Conservation (phyloP, 2,329 filamentous ascomycete genomes). For the Epichloe sp. region DNA sequence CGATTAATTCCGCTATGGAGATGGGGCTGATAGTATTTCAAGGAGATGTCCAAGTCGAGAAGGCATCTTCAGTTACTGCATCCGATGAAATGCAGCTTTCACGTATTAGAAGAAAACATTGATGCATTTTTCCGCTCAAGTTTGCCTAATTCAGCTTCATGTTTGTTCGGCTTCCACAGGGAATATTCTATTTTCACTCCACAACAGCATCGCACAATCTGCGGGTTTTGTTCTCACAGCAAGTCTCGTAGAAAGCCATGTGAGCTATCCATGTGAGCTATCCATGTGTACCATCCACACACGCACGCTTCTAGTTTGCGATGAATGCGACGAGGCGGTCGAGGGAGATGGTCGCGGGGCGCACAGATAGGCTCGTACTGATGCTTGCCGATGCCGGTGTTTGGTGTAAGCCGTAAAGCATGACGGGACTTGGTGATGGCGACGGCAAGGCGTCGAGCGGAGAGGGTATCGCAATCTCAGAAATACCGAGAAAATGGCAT, state of each 20-base stretch:
- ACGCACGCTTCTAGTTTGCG: background rate
- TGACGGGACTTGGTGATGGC: background rate
- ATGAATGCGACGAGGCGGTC: background rate
- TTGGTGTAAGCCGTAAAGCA: background rate
- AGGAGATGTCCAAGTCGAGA: conserved; percentile 15
- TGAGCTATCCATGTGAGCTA: too few relatives aligned
- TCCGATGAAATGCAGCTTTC: conserved; percentile 3
- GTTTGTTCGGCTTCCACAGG: too few relatives aligned
- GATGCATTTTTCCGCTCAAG: conserved; percentile 17
- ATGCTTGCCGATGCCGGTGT: background rate
- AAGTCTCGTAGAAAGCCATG: too few relatives aligned
- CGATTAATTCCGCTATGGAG: too few relatives aligned
- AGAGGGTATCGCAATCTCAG: background rate
- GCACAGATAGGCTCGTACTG: background rate
- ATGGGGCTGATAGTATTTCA: conserved; percentile 7
- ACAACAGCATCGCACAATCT: too few relatives aligned
- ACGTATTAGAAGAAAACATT: conserved; percentile 9
- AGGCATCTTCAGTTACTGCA: conserved; percentile 12
- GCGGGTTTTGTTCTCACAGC: too few relatives aligned
- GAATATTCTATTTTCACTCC: too few relatives aligned
- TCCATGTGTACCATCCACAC: too few relatives aligned
- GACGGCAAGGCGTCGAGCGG: background rate
- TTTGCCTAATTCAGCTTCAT: conserved; percentile 13
- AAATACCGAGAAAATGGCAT: background rate
- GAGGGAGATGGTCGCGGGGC: background rate